These are phyloP conservation scores for Ustilago vetiveriae DNA, from an alignment of 1,284 basidiomycete species.

Conservation along the genomic window DNA sequence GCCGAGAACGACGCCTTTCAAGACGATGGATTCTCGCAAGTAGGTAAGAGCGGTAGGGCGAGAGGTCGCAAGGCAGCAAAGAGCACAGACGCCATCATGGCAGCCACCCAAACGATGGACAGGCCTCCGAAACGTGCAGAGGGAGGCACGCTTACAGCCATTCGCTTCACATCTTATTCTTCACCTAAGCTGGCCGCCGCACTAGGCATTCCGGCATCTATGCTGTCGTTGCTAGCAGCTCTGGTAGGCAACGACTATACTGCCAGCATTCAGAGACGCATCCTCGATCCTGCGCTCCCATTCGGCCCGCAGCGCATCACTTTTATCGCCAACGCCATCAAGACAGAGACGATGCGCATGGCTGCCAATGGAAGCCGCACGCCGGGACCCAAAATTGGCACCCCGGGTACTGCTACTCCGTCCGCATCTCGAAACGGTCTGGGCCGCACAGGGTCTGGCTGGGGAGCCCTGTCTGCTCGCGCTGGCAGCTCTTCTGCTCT, in stretches of 20 bases:
- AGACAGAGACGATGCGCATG: slow-evolving; percentile 43
- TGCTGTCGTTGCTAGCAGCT: slow-evolving; percentile 56
- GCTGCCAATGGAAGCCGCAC: slow-evolving; percentile 18
- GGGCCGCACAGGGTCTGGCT: slow-evolving; percentile 19
- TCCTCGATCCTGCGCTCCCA: slow-evolving; percentile 48
- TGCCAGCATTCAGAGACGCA: slow-evolving; percentile 32
- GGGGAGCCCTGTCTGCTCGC: slow-evolving; percentile 19
- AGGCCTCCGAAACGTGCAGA: slow-evolving; percentile 12
- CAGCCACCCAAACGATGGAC: slow-evolving; percentile 1
- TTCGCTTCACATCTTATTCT: slow-evolving; percentile 49
- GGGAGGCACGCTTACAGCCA: slow-evolving; percentile 14
- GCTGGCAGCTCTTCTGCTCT: slow-evolving; percentile 13
- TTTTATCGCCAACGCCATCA: slow-evolving; percentile 40
- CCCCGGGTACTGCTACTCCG: slow-evolving; percentile 36
- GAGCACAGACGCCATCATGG: not conserved
- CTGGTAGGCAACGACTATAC: slow-evolving; percentile 61
- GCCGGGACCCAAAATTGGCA: slow-evolving; percentile 12
- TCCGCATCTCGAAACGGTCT: slow-evolving; percentile 19
- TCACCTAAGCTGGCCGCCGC: slow-evolving; percentile 45
- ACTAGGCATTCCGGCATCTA: slow-evolving; percentile 42
- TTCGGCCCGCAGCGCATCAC: slow-evolving; percentile 36
- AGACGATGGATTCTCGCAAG: slow-evolving; percentile 54
- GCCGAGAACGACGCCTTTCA: slow-evolving; percentile 11
- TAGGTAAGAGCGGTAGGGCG: slow-evolving; percentile 31
- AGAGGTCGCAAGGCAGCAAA: slow-evolving; percentile 15